A percentile compares a stretch with the other conserved stretches of the same genome.
Evolutionary conservation across 2,329 filamentous ascomycete species (phyloP).

Genomic region (Biscogniauxia marginata): DNA sequence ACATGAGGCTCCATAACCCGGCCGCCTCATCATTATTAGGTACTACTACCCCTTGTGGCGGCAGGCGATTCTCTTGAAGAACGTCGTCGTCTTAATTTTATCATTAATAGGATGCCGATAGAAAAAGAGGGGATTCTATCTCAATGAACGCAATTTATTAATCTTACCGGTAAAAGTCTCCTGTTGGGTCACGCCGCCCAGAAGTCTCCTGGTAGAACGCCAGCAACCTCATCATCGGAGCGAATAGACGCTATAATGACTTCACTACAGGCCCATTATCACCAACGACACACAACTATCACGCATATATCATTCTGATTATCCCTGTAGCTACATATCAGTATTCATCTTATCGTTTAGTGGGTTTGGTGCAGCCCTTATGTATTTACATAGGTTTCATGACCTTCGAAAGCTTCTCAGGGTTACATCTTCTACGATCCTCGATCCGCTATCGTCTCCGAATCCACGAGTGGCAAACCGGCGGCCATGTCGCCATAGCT

Average conservation of each 20-base stretch:
- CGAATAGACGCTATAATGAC: neutral
- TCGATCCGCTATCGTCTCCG: neutral
- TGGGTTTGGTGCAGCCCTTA: neutral
- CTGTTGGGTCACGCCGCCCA: neutral
- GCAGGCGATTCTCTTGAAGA: neutral
- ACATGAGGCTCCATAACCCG: neutral
- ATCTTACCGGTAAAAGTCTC: neutral
- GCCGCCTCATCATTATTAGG: too few species aligned
- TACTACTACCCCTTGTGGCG: neutral
- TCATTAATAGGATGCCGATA: neutral
- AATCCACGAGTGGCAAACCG: too few species aligned
- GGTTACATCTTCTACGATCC: neutral
- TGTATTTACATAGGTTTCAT: neutral
- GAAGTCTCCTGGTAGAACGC: neutral
- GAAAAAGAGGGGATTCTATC: neutral
- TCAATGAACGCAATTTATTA: neutral
- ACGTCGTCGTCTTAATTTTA: neutral
- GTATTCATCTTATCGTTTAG: neutral
- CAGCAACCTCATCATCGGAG: too few species aligned
- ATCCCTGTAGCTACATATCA: neutral
- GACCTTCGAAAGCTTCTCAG: neutral
- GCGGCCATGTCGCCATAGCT: too few species aligned
- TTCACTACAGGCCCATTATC: neutral
- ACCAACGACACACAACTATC: neutral
- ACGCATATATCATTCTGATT: neutral